Percentiles rank a stretch among this genome's conserved stretches.
phyloP scores from a whole-genome alignment of 1,139 yeast species.

The Chernovozyma aurita region DNA sequence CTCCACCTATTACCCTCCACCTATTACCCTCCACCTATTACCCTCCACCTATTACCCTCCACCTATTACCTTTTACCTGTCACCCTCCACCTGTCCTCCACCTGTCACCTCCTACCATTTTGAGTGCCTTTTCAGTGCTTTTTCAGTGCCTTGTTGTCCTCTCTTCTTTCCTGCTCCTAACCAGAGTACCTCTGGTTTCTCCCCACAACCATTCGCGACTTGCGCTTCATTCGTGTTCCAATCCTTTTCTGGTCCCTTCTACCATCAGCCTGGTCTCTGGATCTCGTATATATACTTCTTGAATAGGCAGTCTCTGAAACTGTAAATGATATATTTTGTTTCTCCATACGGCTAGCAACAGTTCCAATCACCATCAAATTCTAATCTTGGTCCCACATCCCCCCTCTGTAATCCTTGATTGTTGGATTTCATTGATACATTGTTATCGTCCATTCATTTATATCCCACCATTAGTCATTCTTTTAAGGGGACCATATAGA shows the following conservation, averaged over 20 bases:
- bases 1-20: too few species aligned
- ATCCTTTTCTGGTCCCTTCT: background rate
- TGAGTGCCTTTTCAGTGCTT: too few species aligned
- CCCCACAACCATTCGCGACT: conserved; percentile 1
- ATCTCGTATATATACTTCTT: conserved; percentile 3
- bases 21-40: too few species aligned
- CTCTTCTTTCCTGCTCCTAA: too few species aligned
- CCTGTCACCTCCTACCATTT: too few species aligned
- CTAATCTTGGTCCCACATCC: too few species aligned
- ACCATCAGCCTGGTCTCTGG: too few species aligned
- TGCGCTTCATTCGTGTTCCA: background rate
- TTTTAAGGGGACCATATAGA: background rate
- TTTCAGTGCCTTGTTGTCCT: too few species aligned
- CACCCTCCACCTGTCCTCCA: too few species aligned
- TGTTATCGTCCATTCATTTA: conserved; percentile 6
- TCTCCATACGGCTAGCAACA: background rate
- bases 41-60: too few species aligned
- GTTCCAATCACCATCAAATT: background rate
- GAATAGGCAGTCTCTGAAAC: conserved; percentile 7
- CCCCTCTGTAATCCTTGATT: background rate
- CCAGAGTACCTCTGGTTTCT: too few species aligned
- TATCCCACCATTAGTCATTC: conserved; percentile 5
- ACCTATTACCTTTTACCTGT: too few species aligned
- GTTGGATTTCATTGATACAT: conserved; percentile 1
- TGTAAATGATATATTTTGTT: background rate